phyloP scores from a whole-genome alignment of 306 rosid genomes.

The Corylus avellana region DNA sequence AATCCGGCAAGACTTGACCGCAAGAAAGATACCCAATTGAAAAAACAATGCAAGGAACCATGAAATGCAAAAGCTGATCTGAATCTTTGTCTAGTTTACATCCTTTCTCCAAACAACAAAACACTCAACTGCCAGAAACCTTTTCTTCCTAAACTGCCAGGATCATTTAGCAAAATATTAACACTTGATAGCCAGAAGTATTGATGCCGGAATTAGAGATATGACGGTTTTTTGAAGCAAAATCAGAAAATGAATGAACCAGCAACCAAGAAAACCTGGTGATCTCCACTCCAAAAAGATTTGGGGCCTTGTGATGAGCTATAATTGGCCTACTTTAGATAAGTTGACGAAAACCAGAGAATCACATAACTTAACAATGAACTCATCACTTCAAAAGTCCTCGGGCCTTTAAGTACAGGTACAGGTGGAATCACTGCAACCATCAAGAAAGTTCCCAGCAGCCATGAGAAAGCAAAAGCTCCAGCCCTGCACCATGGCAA shows the following conservation, averaged over 20 bases:
- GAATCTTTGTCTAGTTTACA: conserved; percentile 10
- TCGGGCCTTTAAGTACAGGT: conserved; percentile 68
- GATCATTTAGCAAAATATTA: conserved; percentile 8
- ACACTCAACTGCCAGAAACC: conserved; percentile 6
- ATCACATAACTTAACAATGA: conserved; percentile 73
- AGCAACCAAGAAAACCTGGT: conserved; percentile 15
- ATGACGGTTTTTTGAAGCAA: not conserved
- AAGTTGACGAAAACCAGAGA: conserved; percentile 89
- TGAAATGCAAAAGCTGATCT: not conserved
- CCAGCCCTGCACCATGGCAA: conserved; percentile 70
- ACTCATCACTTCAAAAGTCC: conserved; percentile 85
- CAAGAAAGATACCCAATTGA: not conserved
- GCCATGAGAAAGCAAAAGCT: conserved; percentile 80
- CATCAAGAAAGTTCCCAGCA: conserved; percentile 97
- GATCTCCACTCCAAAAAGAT: conserved; percentile 40
- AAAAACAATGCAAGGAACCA: not conserved
- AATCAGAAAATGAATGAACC: conserved; percentile 13
- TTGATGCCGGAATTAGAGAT: conserved; percentile 6
- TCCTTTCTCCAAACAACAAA: not conserved
- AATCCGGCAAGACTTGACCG: not conserved
- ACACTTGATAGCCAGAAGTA: conserved; percentile 2
- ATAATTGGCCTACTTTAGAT: conserved; percentile 53
- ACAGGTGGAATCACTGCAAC: conserved; percentile 90
- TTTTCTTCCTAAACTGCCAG: conserved; percentile 21
- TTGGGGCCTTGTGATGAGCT: conserved; percentile 27